Evolutionary conservation across 2,329 filamentous ascomycete genomes (phyloP), one percentile per base, ranked within the genome.

Genomic region (Didymella sp.): DNA sequence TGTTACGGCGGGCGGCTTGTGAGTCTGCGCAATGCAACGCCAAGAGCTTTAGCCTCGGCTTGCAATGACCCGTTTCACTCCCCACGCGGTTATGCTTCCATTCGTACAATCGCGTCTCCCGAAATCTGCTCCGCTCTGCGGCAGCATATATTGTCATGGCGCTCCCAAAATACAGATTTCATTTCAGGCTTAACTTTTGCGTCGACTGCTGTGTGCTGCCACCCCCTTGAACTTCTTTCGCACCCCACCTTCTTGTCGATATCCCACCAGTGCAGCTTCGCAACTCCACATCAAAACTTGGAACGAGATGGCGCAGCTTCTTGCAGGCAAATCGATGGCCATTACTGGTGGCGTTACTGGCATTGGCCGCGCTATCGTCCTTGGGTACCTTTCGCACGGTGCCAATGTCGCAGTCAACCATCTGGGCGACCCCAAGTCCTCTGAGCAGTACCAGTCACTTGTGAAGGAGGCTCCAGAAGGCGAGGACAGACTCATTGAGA

Each of bases 291-390:
- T 25, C 7, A 6, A n/a, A 41, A 22, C 21, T 13, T 11, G 1
- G 12, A 24, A 44, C 30, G 27, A 27, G 15, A 59, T 60, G 31
- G 59, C 70, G 25, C 65, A 75, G 53, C 83, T 95, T 65, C 86
- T 96, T 55, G 73, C 79, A 51, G 86, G 85, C 75, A 96, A 96
- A 77, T 89, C 88, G 12, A 91, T 91, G 76, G 89, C 92, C 73
- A 92, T 96, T 69, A 96, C 92, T 0, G 92, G 92, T 62, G 92
- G 90, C 55, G 89, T 89, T 3, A 96, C 91, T 1, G 92, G 92
- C 52, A 96, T 96, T 68, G 92, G 92, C 49, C 85, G 90, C 63
- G 92, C 92, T 65, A 96, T 96, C 61, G 87, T 89, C 38, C 83
- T 96, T 47, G 88, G 88, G 68, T 96, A 91, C 74, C 80, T 94